Base-by-base conservation (phyloP, 2,329 filamentous ascomycete genomes). In the Aspergillus arachidicola region DNA sequence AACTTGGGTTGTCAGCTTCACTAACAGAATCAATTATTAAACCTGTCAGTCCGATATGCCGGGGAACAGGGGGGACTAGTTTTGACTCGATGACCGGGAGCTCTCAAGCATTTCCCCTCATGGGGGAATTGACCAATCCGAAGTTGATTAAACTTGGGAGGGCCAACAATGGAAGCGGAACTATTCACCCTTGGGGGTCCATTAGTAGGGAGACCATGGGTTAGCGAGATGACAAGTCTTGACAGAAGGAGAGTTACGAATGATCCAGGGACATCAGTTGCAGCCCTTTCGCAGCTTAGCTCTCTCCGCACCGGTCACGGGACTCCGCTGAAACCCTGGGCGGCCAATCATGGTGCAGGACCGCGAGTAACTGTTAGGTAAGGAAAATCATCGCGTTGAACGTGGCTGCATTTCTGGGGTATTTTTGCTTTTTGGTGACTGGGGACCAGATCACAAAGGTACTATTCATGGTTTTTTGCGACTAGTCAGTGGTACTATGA, bases 281-380 rank as follows among this genome's bases (percentile, higher is more conserved):
- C 16, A 9, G 6, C 23, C 23, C 14, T 58, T 9, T 30, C n/a
- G 46, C 45, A 58, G 34, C 34, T 54, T 54, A 60, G 58, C 48
- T 48, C 34, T 50, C 59, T 61, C 59, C 59, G 54, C 50, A 57
- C 34, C n/a, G 55, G 48, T 62, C 60, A 62, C 60, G 60, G 60
- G 60, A 58, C 43, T 6, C 53, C n/a, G 30, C 36, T n/a, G 11
- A 45, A 26, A 11, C 23, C 41, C 30, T 34, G 32, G 7, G 30
- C 14, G 34, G 32, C 59, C 59, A 61, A 61, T 61, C 30, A 58
- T 2, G 11, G 32, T 11, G 9, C 11, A 30, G 12, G 12, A 28
- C 7, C 14, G 4, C 51, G 43, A 61, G 65, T 62, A 62, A 48
- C 58, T 61, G 57, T 69, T 69, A 69, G 56, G 60, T 68, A 69